A percentile compares a stretch with the other conserved stretches of the same genome.
These are phyloP conservation scores for Tricholoma saponaceum DNA, from an alignment of 768 basidiomycete genomes.

Conservation along the genomic window DNA sequence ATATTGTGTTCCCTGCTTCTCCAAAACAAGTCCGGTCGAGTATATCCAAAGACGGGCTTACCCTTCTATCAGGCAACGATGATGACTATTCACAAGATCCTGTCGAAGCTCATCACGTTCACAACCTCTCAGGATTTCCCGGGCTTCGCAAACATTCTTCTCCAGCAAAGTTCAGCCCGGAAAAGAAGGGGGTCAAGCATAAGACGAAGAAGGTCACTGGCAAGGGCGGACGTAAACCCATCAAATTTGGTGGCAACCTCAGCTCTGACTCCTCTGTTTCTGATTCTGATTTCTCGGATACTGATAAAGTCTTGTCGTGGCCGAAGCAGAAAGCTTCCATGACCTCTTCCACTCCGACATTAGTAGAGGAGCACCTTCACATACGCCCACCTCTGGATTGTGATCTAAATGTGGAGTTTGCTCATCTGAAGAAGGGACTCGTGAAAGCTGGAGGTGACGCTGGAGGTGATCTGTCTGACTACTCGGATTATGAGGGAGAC, in stretches of 20 bases:
- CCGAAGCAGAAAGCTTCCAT: slow-evolving; percentile 13
- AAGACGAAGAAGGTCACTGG: slow-evolving; percentile 1
- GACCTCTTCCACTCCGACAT: slow-evolving; percentile 16
- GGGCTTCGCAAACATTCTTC: slow-evolving; percentile 25
- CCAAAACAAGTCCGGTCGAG: slow-evolving; percentile 8
- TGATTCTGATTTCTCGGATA: slow-evolving; percentile 8
- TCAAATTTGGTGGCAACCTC: slow-evolving; percentile 28
- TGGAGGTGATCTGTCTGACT: slow-evolving; percentile 26
- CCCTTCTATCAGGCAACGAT: slow-evolving; percentile 4
- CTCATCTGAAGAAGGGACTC: slow-evolving; percentile 10
- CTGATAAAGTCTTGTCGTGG: slow-evolving; percentile 13
- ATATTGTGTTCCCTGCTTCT: slow-evolving; percentile 22
- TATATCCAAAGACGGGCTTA: slow-evolving; percentile 9
- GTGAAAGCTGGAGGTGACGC: slow-evolving; percentile 1
- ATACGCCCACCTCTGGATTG: background rate
- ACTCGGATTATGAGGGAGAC: slow-evolving; percentile 51
- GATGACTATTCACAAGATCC: slow-evolving; percentile 1
- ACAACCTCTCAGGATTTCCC: slow-evolving; percentile 5
- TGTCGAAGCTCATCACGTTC: slow-evolving; percentile 1
- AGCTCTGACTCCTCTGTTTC: slow-evolving; percentile 32
- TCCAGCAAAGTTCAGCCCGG: slow-evolving; percentile 9
- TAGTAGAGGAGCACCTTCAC: slow-evolving; percentile 9
- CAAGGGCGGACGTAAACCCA: slow-evolving; percentile 21
- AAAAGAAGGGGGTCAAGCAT: background rate
- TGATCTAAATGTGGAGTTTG: slow-evolving; percentile 2